Evolutionary conservation across 306 rosid species (phyloP), one percentile per base, ranked within the genome.

Genomic region (Ziziphus jujuba): DNA sequence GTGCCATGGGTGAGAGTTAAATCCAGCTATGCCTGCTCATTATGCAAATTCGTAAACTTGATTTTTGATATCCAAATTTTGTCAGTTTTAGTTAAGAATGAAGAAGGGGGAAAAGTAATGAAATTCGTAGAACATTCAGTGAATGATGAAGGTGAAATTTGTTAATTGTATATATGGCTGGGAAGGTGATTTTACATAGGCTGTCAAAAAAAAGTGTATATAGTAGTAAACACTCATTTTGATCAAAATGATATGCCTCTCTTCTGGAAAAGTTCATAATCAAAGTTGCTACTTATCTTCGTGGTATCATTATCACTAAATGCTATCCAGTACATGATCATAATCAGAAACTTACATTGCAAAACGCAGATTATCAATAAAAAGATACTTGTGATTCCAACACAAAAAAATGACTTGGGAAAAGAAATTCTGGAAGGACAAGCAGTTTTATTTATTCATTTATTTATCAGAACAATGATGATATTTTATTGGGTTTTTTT

Each of bases 1-100:
- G 96, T 64, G 85, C 87, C 59, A 56, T 80, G 58, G 35, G 72
- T 5, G 84, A 82, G 56, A 65, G n/a, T 77, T 69, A 53, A 67
- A 6, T 53, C 53, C 44, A 25, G 22, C 56, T 24, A 31, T 31
- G 50, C 45, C 12, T 36, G 17, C 17, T 20, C 21, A 17, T 62
- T 33, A 43, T 35, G 13, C n/a, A 12, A n/a, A 19, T 14, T 38
- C 1, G n/a, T n/a, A 13, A 55, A 57, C 34, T n/a, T 3, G 9
- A 33, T 55, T 49, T 11, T 44, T 56, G 59, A 3, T 47, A 19
- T 62, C 12, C 35, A 35, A 44, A 20, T 49, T 66, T 13, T 40
- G 34, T 36, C 23, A 10, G 50, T 19, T 28, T 20, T 11, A 44
- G 43, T 55, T 38, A 22, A 35, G 17, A 47, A 50, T 23, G 56